phyloP scores from a whole-genome alignment of 768 basidiomycete genomes.

The Heimioporus sp. region DNA sequence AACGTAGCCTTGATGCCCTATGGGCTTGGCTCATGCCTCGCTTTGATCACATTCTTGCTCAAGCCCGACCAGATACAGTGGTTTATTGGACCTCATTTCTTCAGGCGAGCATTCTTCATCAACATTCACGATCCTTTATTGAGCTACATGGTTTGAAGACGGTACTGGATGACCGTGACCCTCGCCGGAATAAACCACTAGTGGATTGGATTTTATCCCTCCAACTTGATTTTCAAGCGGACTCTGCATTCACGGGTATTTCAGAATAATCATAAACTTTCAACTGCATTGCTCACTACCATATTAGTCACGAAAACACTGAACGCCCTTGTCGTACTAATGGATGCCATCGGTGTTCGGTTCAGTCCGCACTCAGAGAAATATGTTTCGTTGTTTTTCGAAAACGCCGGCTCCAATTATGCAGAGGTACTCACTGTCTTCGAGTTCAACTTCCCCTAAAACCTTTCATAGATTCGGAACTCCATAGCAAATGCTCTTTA shows the following conservation, averaged over 20 bases:
- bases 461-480: slow-evolving; percentile 53
- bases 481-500: slow-evolving; percentile 68
- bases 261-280: slow-evolving; percentile 5
- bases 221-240: slow-evolving; percentile 78
- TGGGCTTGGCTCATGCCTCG: slow-evolving; percentile 73
- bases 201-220: slow-evolving; percentile 76
- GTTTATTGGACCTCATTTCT: slow-evolving; percentile 71
- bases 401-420: slow-evolving; percentile 78
- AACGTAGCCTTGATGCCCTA: slow-evolving; percentile 46
- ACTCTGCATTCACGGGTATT: slow-evolving; percentile 86
- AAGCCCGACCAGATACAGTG: slow-evolving; percentile 85
- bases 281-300: slow-evolving; percentile 5
- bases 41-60: slow-evolving; percentile 60
- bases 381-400: slow-evolving; percentile 68
- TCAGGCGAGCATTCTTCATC: slow-evolving; percentile 22
- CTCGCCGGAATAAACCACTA: slow-evolving; percentile 69
- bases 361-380: slow-evolving; percentile 66
- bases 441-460: background rate
- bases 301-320: slow-evolving; percentile 73
- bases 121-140: background rate
- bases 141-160: slow-evolving; percentile 32
- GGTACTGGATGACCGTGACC: slow-evolving; percentile 69
- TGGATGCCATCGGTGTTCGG: slow-evolving; percentile 63
- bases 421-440: slow-evolving; percentile 60
- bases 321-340: slow-evolving; percentile 60